phyloP scores from a whole-genome alignment of 208 protist species.

The Borovskyia barvae region DNA sequence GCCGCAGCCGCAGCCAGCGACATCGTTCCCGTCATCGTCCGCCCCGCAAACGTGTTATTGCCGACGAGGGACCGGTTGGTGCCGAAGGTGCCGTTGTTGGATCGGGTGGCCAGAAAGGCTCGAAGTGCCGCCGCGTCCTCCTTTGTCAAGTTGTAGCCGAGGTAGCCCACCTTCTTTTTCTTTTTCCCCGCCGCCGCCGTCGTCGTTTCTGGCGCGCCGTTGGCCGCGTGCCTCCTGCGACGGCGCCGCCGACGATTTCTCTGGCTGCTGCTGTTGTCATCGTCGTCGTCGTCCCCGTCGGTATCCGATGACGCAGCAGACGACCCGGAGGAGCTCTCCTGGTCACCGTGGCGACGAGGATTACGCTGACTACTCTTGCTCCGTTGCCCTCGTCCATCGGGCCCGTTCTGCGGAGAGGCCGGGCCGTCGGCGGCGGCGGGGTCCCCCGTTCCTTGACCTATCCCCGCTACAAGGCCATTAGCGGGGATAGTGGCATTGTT shows the following conservation, averaged over 20 bases:
- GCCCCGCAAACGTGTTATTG: constrained; percentile 12
- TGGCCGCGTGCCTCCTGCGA: too few species aligned
- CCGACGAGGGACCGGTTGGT: constrained; percentile 14
- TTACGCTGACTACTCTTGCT: background rate
- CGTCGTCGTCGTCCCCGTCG: constrained; percentile 8
- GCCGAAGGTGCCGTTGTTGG: constrained; percentile 20
- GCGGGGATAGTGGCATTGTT: background rate
- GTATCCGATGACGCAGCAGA: background rate
- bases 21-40: background rate
- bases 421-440: background rate
- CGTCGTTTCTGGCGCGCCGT: constrained; percentile 3
- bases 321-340: background rate
- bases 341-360: background rate
- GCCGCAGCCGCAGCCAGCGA: constrained; percentile 12
- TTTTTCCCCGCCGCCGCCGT: constrained; percentile 6
- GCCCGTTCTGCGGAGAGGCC: background rate
- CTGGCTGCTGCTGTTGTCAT: constrained; percentile 3
- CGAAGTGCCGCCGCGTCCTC: constrained; percentile 70
- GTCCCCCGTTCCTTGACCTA: too few species aligned
- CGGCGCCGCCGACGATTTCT: background rate
- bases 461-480: too few species aligned
- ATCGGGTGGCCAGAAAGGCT: constrained; percentile 35
- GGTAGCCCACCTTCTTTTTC: constrained; percentile 77
- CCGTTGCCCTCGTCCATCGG: background rate
- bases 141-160: constrained; percentile 77